A percentile compares a stretch with the other conserved stretches of the same genome.
Evolutionary conservation across 805 yeast genomes (phyloP).

Genomic region (Metschnikowia kofuensis): DNA sequence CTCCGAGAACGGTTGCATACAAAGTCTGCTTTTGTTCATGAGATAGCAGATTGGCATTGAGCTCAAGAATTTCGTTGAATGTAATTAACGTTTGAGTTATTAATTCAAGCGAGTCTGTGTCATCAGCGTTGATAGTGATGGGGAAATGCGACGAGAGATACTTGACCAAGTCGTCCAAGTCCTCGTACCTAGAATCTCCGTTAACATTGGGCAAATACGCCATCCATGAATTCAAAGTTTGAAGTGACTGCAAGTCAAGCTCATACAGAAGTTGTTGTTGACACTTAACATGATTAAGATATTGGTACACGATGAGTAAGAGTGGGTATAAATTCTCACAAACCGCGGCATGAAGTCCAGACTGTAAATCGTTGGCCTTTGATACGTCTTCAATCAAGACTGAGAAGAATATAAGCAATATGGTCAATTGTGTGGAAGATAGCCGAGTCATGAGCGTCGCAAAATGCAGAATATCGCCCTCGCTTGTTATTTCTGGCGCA

Average conservation of each 20-base stretch:
- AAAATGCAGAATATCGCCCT: background rate
- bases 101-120: slow-evolving; percentile 19
- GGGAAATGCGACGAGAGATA: slow-evolving; percentile 20
- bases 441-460: slow-evolving; percentile 1
- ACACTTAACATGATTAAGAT: slow-evolving; percentile 12
- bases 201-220: slow-evolving; percentile 32
- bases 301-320: slow-evolving; percentile 17
- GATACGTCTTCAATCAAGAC: slow-evolving; percentile 52
- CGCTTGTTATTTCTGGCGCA: background rate
- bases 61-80: slow-evolving; percentile 45
- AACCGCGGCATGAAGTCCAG: slow-evolving; percentile 37
- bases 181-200: slow-evolving; percentile 30
- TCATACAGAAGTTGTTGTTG: slow-evolving; percentile 8
- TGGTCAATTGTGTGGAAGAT: slow-evolving; percentile 2
- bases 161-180: slow-evolving; percentile 7
- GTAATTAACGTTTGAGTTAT: slow-evolving; percentile 23
- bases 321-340: slow-evolving; percentile 32
- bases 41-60: slow-evolving; percentile 41
- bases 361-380: slow-evolving; percentile 26
- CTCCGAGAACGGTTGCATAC: slow-evolving; percentile 37
- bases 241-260: slow-evolving; percentile 19
- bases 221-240: slow-evolving; percentile 36
- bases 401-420: slow-evolving; percentile 35
- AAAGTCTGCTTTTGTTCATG: slow-evolving; percentile 26
- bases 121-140: background rate